Evolutionary conservation across 1,139 yeast species (phyloP), one percentile per base, ranked within the genome.

Genomic region (Suhomyces bokatorum): DNA sequence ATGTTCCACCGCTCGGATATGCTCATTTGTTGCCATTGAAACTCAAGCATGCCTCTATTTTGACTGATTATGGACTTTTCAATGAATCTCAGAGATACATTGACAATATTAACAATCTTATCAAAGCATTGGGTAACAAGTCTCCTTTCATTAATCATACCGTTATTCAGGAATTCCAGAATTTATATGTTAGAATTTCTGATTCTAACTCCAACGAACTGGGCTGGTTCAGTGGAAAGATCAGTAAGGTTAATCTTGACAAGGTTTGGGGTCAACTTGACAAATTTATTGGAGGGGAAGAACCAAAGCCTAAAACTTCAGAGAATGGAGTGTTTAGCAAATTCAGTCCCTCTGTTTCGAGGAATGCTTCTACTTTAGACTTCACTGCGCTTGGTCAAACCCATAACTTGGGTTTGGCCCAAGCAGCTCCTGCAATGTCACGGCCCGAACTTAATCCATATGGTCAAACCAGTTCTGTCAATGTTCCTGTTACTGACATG

Each of bases 201-300:
- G 79, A 77, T 40, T 57, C 73, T 2, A 70, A 67, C 14, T 55
- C 69, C 11, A 63, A 58, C 31, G 79, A 74, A 17, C 66, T 73
- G 40, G 72, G 84, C 1, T 83, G 89, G 88, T 75, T 83, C 52
- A 75, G 83, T 22, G 67, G 79, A 32, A 82, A 78, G 70, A 75
- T 86, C 54, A 71, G 86, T 32, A 83, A 83, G 58, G 95, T 95
- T 12, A 87, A 85, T 55, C 70, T 90, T 47, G 96, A 90, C 56
- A 85, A 81, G 58, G 84, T 90, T 48, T 87, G 95, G 95, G 93
- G 91, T 8, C 90, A 86, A 42, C 71, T 90, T 49, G 96, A 89
- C 60, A 89, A 89, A 62, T 88, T 91, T 60, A 93, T 93, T 51
- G 88, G 96, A 3, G 99, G 98, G 11, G 97, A 88, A 43, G 91